Evolutionary conservation across 768 basidiomycete species (phyloP), one percentile per base, ranked within the genome.

Genomic region (Pholiota molesta): DNA sequence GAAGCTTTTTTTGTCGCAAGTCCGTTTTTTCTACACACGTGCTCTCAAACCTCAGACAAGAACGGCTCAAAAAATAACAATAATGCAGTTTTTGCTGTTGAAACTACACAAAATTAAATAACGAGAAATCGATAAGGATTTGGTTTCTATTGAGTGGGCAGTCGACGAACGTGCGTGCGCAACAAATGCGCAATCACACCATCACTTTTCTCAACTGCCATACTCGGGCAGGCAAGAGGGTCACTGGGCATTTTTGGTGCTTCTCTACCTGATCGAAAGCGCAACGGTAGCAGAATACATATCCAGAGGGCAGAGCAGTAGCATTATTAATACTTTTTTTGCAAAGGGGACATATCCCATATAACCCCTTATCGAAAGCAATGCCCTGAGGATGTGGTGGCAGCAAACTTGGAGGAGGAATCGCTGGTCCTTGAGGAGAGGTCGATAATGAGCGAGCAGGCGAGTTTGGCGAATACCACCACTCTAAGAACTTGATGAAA

Each of bases 391-490:
- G 89, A 70, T 95, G 90, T 5, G 92, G 92, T 33, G 80, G 81
- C 29, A 93, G 83, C 68, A 92, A 84, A 65, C 80, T 82, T 47
- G 92, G 95, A 14, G 92, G 92, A 65, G 91, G 90, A 45, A 93
- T 82, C 1, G 85, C 80, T 29, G 89, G 91, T 7, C 88, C 91
- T 55, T 84, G 82, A 13, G 80, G 82, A 11, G 86, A 86, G 33
- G 81, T 80, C 9, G 86, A 82, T 57, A 92, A 76, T n/a, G 86
- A 86, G 42, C 88, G 86, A 17, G 91, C 92, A 3, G 91, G 95
- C 11, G 94, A 97, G 47, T 84, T 84, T 21, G 97, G 95, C 4
- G 95, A 96, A 71, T 99, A 99, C 95, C 97, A 99, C 95, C 97
- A 99, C 76, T 99, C 95, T 51, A 97, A 80, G 75, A 99, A 96